phyloP scores from a whole-genome alignment of 1,139 yeast genomes.

The Nematodospora anomalae region DNA sequence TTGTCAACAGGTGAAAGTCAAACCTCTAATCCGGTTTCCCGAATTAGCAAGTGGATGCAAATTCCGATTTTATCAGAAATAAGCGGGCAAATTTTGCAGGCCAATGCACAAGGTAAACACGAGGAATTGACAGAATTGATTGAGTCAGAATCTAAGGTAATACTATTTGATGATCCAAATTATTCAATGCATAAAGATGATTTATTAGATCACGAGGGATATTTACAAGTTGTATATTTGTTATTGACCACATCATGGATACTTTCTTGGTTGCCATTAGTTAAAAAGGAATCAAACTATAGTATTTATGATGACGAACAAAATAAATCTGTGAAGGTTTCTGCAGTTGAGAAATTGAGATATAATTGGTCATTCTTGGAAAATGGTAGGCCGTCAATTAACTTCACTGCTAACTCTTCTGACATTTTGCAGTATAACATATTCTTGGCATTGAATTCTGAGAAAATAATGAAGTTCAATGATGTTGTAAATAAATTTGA shows the following conservation, averaged over 20 bases:
- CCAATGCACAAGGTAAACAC: slow-evolving; percentile 1
- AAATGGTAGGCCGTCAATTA: slow-evolving; percentile 35
- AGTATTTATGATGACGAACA: slow-evolving; percentile 27
- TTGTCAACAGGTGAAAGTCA: slow-evolving; percentile 22
- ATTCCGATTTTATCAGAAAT: slow-evolving; percentile 36
- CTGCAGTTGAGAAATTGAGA: slow-evolving; percentile 47
- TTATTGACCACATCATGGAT: slow-evolving; percentile 50
- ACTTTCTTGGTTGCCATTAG: slow-evolving; percentile 54
- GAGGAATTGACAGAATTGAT: slow-evolving; percentile 16
- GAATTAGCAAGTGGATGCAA: slow-evolving; percentile 46
- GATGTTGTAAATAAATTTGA: slow-evolving; percentile 46
- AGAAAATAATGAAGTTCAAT: slow-evolving; percentile 49
- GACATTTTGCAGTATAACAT: slow-evolving; percentile 26
- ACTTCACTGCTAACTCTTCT: slow-evolving; percentile 21
- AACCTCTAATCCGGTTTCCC: slow-evolving; percentile 24
- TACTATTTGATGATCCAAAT: slow-evolving; percentile 22
- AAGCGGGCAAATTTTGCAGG: slow-evolving; percentile 29
- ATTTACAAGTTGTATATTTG: slow-evolving; percentile 51
- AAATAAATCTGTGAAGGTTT: slow-evolving; percentile 19
- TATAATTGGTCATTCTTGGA: slow-evolving; percentile 60
- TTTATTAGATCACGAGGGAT: slow-evolving; percentile 42
- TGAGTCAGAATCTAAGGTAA: slow-evolving; percentile 37
- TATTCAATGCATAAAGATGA: slow-evolving; percentile 38
- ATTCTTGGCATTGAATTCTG: slow-evolving; percentile 37
- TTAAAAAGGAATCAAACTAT: slow-evolving; percentile 45